These are phyloP conservation scores for Amylocarpus encephaloides DNA, from an alignment of 2,329 filamentous ascomycete species.

Conservation along the genomic window DNA sequence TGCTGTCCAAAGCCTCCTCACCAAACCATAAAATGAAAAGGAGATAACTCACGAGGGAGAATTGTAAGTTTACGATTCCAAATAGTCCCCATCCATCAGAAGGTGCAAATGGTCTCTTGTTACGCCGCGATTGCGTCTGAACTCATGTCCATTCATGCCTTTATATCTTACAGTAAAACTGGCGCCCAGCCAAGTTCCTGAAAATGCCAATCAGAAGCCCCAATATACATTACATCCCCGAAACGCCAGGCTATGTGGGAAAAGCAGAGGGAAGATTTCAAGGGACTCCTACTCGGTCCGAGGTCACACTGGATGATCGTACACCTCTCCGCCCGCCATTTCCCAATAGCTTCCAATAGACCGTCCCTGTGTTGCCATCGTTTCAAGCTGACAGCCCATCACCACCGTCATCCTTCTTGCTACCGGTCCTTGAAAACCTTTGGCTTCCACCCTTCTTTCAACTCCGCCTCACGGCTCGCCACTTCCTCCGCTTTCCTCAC, in stretches of 20 bases:
- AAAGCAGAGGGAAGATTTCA: constrained; percentile 31
- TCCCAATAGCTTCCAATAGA: constrained; percentile 2
- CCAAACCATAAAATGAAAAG: too few relatives aligned
- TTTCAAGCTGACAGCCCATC: not conserved
- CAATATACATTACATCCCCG: constrained; percentile 25
- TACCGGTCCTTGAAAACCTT: constrained; percentile 87
- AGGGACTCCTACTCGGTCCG: constrained; percentile 13
- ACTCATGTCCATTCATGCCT: too few relatives aligned
- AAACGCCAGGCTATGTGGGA: constrained; percentile 32
- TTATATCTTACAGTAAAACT: constrained; percentile 24
- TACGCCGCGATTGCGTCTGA: too few relatives aligned
- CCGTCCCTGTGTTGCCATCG: constrained; percentile 9
- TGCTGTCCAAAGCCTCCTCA: too few relatives aligned
- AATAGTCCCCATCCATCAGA: too few relatives aligned
- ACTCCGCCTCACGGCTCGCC: constrained; percentile 67
- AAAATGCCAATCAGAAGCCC: constrained; percentile 19
- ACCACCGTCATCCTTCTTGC: constrained; percentile 6
- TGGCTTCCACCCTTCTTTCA: constrained; percentile 84
- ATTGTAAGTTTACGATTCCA: too few relatives aligned
- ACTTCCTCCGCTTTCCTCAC: constrained; percentile 65
- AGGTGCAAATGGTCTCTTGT: too few relatives aligned
- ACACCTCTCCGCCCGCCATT: constrained; percentile 4
- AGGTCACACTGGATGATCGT: constrained; percentile 10
- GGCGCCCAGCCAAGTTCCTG: constrained; percentile 17
- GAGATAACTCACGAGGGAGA: too few relatives aligned